These are phyloP conservation scores for Xerophyta viscosa DNA, from an alignment of 106 monocot species.

Conservation along the genomic window DNA sequence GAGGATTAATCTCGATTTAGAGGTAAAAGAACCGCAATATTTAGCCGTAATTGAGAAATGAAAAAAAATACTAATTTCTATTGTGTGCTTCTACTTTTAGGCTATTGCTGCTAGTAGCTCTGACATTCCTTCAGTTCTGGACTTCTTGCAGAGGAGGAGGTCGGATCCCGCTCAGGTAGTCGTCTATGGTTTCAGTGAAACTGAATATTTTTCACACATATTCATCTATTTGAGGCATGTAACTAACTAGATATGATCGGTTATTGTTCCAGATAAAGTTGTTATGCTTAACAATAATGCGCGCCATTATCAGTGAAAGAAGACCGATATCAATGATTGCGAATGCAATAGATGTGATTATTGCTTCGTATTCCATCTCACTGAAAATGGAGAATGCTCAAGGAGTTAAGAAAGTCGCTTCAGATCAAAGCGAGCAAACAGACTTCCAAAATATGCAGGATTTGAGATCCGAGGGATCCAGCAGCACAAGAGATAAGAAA, in stretches of 20 bases:
- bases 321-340: slow-evolving; percentile 57
- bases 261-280: slow-evolving; percentile 47
- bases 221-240: no score
- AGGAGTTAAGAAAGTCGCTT: slow-evolving; percentile 21
- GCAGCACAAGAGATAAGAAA: slow-evolving; percentile 6
- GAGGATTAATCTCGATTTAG: slow-evolving; percentile 79
- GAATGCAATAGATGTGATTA: slow-evolving; percentile 69
- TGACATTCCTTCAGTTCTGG: slow-evolving; percentile 64
- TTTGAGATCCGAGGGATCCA: slow-evolving; percentile 10
- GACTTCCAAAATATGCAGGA: slow-evolving; percentile 6
- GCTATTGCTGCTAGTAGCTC: slow-evolving; percentile 94
- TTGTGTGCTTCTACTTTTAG: slow-evolving; percentile 17
- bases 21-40: no score
- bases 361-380: slow-evolving; percentile 59
- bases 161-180: slow-evolving; percentile 63
- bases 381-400: slow-evolving; percentile 35
- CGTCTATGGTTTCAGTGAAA: not conserved
- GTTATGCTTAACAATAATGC: slow-evolving; percentile 67
- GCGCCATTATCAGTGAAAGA: slow-evolving; percentile 70
- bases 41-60: not conserved
- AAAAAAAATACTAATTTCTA: not conserved
- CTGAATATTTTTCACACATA: no score
- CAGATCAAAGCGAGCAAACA: slow-evolving; percentile 19
- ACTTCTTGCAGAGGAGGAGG: slow-evolving; percentile 80
- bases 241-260: no score